Percentiles rank a stretch among this genome's conserved stretches.
Evolutionary conservation across 1,284 basidiomycete species (phyloP).

Genomic region (Melampsora larici-populina): DNA sequence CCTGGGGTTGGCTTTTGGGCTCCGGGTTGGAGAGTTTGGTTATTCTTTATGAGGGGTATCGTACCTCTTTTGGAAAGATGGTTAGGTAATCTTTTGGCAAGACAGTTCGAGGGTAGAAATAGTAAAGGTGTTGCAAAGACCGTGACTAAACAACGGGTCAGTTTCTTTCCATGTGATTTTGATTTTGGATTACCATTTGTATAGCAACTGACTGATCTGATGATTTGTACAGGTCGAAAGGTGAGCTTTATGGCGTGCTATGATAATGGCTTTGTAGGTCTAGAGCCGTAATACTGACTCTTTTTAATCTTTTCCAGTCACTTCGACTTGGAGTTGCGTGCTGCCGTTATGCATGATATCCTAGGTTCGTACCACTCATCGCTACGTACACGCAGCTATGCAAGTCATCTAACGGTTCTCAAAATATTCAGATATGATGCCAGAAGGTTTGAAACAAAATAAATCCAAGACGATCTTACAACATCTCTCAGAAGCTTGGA

Average conservation of each 20-base stretch:
- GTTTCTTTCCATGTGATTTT: neutral
- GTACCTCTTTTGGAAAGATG: slow-evolving; percentile 95
- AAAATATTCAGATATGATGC: slow-evolving; percentile 67
- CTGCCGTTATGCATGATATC: slow-evolving; percentile 99
- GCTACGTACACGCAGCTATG: neutral
- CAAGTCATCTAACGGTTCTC: neutral
- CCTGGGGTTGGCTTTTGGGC: slow-evolving; percentile 99
- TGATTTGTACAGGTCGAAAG: slow-evolving; percentile 5
- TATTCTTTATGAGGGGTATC: slow-evolving; percentile 99
- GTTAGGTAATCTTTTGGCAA: slow-evolving; percentile 94
- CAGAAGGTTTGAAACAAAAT: slow-evolving; percentile 97
- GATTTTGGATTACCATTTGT: neutral
- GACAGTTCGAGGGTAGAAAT: slow-evolving; percentile 95
- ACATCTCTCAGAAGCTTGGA: slow-evolving; percentile 95
- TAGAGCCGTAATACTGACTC: neutral
- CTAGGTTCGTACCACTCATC: slow-evolving; percentile 54
- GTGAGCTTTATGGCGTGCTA: slow-evolving; percentile 3
- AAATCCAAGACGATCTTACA: slow-evolving; percentile 98
- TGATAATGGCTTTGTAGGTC: neutral
- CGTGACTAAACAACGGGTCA: slow-evolving; percentile 97
- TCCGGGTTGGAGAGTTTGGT: slow-evolving; percentile 98
- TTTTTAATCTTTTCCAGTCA: slow-evolving; percentile 62
- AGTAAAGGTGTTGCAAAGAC: slow-evolving; percentile 76
- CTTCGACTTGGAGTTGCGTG: slow-evolving; percentile 94
- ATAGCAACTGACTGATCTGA: no score